Base-by-base conservation (phyloP, 495 filamentous ascomycete species). In the Diplogelasinospora grovesii region DNA sequence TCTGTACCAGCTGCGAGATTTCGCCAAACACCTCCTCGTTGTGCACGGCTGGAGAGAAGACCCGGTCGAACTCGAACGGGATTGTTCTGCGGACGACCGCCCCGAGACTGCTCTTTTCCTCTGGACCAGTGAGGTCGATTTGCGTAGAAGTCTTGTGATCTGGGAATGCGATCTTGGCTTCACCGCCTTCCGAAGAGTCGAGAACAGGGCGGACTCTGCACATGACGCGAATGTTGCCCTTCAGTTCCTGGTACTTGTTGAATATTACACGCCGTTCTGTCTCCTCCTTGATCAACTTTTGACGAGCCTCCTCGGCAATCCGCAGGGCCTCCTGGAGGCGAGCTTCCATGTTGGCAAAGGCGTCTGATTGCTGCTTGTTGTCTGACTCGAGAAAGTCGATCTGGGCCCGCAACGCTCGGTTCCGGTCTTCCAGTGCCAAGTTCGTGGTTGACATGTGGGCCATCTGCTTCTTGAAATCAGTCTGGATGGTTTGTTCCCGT, bases 211-310 rank as follows among this genome's bases (percentile, higher is more conserved):
- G 85, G 22, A 96, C 89, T 53, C 92, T 81, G 59, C 89, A 96
- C 74, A 97, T 97, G 26, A 99, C 92, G 8, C 92, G 85, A 49
- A 99, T 99, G 50, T 99, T 99, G 40, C 92, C 92, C 61, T 95
- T 95, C n/a, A 99, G 74, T 50, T 99, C 93, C 57, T 97, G 89
- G 24, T 97, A 89, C 59, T 95, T 89, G 57, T 97, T 96, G 68
- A 96, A 94, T 8, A 99, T 77, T 51, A 92, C 89, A 25, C 93
- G 79, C 20, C 92, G 77, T 16, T 95, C 66, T 1, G 86, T 93
- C 58, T 99, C 92, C 59, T 99, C 92, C 40, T 77, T 83, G 35
- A 92, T 82, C 21, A 99, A 66, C 55, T 90, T 95, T 41, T 86
- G 82, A 36, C 86, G 81, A 3, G 81, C 78, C 28, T 75, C 70